phyloP scores from a whole-genome alignment of 192 early-diverging fungal genomes.

The Coemansia javaensis region DNA sequence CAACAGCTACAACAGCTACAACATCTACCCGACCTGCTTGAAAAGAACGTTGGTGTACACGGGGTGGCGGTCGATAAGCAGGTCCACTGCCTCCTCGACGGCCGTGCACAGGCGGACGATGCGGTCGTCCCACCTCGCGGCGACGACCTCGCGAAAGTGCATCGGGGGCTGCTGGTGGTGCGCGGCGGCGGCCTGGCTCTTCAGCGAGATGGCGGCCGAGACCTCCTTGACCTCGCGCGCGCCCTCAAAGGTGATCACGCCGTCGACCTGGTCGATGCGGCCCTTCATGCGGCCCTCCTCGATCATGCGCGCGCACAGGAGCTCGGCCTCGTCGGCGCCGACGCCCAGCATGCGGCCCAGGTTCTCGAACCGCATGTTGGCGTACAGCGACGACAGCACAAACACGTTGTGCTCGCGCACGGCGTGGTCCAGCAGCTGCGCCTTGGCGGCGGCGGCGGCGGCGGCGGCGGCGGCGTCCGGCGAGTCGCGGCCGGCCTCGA shows the following conservation, averaged over 20 bases:
- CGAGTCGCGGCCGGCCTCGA: constrained; percentile 77
- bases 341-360: constrained; percentile 74
- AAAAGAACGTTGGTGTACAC: constrained; percentile 32
- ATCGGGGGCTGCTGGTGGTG: constrained; percentile 42
- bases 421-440: constrained; percentile 69
- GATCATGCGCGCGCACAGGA: constrained; percentile 83
- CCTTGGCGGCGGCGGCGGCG: no score
- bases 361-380: constrained; percentile 86
- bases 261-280: constrained; percentile 88
- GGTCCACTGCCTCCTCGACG: constrained; percentile 43
- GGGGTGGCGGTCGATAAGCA: constrained; percentile 45
- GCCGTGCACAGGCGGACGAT: constrained; percentile 42
- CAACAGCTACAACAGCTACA: no score
- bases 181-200: constrained; percentile 13
- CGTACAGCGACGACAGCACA: constrained; percentile 84
- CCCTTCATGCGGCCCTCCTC: constrained; percentile 82
- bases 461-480: no score
- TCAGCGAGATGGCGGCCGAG: constrained; percentile 27
- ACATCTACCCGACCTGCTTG: constrained; percentile 6
- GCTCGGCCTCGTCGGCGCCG: constrained; percentile 76
- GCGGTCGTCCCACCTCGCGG: constrained; percentile 37
- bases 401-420: constrained; percentile 94
- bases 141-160: constrained; percentile 38
- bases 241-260: constrained; percentile 78
- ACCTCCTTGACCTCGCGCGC: constrained; percentile 48